Percentiles rank a stretch among this genome's conserved stretches.
These are phyloP conservation scores for Breynia disticha DNA, from an alignment of 441 rosid genomes.

Conservation along the genomic window DNA sequence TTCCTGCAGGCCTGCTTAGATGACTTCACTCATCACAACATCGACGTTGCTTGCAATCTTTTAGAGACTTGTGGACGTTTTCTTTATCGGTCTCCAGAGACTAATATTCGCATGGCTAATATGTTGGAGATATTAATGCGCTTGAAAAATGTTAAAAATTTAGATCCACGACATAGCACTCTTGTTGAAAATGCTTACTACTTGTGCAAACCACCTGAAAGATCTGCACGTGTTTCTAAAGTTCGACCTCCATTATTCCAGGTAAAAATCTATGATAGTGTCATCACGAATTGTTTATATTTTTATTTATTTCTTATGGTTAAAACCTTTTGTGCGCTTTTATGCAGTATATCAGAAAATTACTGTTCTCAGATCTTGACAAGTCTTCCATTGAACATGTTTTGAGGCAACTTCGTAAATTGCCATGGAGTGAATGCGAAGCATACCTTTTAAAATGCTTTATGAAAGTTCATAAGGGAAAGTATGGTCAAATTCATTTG, in stretches of 20 bases:
- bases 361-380: constrained; percentile 94
- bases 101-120: constrained; percentile 86
- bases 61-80: constrained; percentile 99
- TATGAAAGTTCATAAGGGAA: constrained; percentile 96
- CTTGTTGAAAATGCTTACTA: constrained; percentile 99
- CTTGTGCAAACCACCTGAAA: constrained; percentile 98
- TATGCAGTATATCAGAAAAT: constrained; percentile 86
- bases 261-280: constrained; percentile 32
- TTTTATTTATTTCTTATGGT: not conserved
- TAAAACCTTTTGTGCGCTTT: constrained; percentile 3
- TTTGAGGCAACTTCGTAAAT: constrained; percentile 93
- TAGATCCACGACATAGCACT: constrained; percentile 97
- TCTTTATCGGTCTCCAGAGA: constrained; percentile 97
- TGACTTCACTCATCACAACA: constrained; percentile 98
- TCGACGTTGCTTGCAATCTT: constrained; percentile 98
- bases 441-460: constrained; percentile 91
- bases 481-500: constrained; percentile 95
- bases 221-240: constrained; percentile 89
- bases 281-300: not conserved
- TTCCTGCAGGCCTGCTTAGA: constrained; percentile 84
- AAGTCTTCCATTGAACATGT: constrained; percentile 89
- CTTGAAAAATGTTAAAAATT: constrained; percentile 95
- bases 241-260: constrained; percentile 89
- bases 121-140: constrained; percentile 99
- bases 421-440: constrained; percentile 96